phyloP scores from a whole-genome alignment of 306 rosid genomes.

The Cicer bijugum region DNA sequence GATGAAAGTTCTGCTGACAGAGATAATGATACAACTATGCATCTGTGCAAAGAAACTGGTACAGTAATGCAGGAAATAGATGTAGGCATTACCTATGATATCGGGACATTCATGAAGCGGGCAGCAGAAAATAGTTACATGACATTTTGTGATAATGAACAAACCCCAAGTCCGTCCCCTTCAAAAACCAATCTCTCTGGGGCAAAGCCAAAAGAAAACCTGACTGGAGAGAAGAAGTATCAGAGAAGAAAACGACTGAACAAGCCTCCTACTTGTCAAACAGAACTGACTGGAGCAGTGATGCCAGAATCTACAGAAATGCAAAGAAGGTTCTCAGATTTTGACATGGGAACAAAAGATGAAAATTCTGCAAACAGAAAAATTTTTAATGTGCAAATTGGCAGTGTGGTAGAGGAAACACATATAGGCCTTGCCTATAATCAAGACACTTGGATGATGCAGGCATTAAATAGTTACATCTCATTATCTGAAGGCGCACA shows the following conservation, averaged over 20 bases:
- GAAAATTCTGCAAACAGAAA: conserved; percentile 43
- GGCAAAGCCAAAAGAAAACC: conserved; percentile 33
- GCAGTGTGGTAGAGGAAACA: conserved; percentile 34
- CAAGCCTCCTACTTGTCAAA: conserved; percentile 44
- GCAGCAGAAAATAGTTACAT: conserved; percentile 32
- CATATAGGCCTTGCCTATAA: conserved; percentile 40
- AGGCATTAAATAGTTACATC: conserved; percentile 35
- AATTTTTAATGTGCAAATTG: conserved; percentile 34
- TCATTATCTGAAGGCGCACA: conserved; percentile 38
- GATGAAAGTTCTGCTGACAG: conserved; percentile 37
- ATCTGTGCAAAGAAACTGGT: conserved; percentile 37
- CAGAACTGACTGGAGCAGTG: conserved; percentile 36
- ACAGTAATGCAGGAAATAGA: conserved; percentile 35
- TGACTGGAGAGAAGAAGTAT: conserved; percentile 52
- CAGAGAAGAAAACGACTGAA: conserved; percentile 51
- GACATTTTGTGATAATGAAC: conserved; percentile 35
- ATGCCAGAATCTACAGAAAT: conserved; percentile 40
- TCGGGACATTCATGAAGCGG: conserved; percentile 13
- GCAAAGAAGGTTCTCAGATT: conserved; percentile 52
- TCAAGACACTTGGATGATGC: conserved; percentile 32
- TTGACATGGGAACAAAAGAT: conserved; percentile 45
- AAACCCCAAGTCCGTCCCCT: conserved; percentile 37
- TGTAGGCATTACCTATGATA: conserved; percentile 36
- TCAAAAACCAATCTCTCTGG: conserved; percentile 14
- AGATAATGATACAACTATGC: conserved; percentile 36